Conservation (phyloP, 805 yeast genomes). For the Suhomyces xylopsoci region DNA sequence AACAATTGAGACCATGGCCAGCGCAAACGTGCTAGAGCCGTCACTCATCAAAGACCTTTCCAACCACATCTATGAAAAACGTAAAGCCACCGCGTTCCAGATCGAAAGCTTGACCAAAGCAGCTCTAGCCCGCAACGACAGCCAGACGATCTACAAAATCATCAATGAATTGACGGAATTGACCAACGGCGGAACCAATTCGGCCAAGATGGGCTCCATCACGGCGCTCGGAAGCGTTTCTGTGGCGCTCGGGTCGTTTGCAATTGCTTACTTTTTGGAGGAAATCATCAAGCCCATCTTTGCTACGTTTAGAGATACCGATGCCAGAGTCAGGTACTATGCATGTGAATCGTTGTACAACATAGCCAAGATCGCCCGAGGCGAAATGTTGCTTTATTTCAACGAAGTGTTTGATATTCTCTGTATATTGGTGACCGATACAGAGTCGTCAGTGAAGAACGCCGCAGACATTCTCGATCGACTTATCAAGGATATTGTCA, state of each 20-base stretch:
- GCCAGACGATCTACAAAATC: slow-evolving; percentile 55
- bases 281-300: slow-evolving; percentile 89
- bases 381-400: slow-evolving; percentile 86
- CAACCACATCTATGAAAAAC: slow-evolving; percentile 44
- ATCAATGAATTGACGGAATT: slow-evolving; percentile 77
- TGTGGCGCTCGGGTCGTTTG: slow-evolving; percentile 82
- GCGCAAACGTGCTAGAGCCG: slow-evolving; percentile 28
- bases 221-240: slow-evolving; percentile 96
- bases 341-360: slow-evolving; percentile 96
- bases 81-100: slow-evolving; percentile 53
- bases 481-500: slow-evolving; percentile 87
- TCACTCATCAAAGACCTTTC: slow-evolving; percentile 41
- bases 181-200: slow-evolving; percentile 68
- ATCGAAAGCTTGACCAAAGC: slow-evolving; percentile 75
- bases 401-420: slow-evolving; percentile 93
- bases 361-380: slow-evolving; percentile 94
- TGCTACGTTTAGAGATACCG: slow-evolving; percentile 95
- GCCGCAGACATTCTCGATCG: slow-evolving; percentile 94
- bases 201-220: slow-evolving; percentile 86
- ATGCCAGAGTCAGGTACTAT: slow-evolving; percentile 93
- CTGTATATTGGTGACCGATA: slow-evolving; percentile 84
- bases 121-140: slow-evolving; percentile 57
- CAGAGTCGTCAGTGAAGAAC: slow-evolving; percentile 86
- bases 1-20: slow-evolving; percentile 1
- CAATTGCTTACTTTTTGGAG: slow-evolving; percentile 78